phyloP scores from a whole-genome alignment of 2,329 filamentous ascomycete species.

The Curvularia verruculosa region DNA sequence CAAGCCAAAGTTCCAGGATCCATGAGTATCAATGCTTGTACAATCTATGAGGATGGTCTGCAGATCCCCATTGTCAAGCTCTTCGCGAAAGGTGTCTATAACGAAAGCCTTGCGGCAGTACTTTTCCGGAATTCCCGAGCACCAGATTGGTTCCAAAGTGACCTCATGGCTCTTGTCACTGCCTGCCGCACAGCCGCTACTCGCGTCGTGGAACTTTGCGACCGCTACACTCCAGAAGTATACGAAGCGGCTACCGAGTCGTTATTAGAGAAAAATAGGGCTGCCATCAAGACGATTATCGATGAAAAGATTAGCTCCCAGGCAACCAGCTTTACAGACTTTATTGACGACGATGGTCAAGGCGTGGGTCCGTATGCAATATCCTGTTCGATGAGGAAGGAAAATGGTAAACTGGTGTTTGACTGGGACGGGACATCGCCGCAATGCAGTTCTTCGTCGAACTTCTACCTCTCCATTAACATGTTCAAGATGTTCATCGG shows the following conservation, averaged over 20 bases:
- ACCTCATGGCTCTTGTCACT: constrained; percentile 56
- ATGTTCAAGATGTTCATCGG: constrained; percentile 62
- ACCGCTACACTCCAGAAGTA: constrained; percentile 53
- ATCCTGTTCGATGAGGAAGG: constrained; percentile 56
- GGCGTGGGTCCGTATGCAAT: constrained; percentile 55
- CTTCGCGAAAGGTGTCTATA: constrained; percentile 53
- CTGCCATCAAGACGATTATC: constrained; percentile 55
- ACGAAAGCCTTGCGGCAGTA: constrained; percentile 53
- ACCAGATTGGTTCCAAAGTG: constrained; percentile 57
- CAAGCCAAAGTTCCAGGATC: constrained; percentile 58
- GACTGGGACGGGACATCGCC: constrained; percentile 59
- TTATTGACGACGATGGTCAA: constrained; percentile 58
- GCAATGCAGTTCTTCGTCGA: constrained; percentile 55
- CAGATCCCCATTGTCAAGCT: constrained; percentile 59
- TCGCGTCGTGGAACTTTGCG: constrained; percentile 54
- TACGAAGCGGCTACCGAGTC: constrained; percentile 56
- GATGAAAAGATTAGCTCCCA: constrained; percentile 54
- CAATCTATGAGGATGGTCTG: constrained; percentile 58
- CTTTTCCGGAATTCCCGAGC: constrained; percentile 57
- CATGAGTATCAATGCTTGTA: constrained; percentile 57
- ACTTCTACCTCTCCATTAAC: constrained; percentile 57
- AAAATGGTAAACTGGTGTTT: constrained; percentile 53
- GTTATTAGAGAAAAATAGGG: constrained; percentile 53
- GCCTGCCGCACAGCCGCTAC: constrained; percentile 55
- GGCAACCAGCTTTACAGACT: constrained; percentile 55